Percentiles rank a stretch among this genome's conserved stretches.
Conservation (phyloP, 2,329 filamentous ascomycete species). For the Aspergillus vadensis region DNA sequence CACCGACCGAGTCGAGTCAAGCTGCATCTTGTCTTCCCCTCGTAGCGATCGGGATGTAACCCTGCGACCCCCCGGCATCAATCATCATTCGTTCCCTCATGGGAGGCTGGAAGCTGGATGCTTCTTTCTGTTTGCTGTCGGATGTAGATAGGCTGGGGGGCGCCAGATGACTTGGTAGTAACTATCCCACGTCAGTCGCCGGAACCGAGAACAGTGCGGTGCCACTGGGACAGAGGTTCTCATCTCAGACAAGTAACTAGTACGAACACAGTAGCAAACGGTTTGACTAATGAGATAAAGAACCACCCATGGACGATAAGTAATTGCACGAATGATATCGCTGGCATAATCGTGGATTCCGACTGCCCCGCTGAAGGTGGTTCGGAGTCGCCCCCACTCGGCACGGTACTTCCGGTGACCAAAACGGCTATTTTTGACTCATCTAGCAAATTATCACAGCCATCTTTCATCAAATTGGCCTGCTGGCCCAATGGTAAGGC, state of each 20-base stretch:
- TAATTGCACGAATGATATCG: constrained; percentile 1
- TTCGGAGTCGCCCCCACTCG: constrained; percentile 19
- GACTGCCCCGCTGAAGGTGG: constrained; percentile 9
- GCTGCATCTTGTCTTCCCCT: constrained; percentile 3
- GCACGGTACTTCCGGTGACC: constrained; percentile 26
- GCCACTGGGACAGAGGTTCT: constrained; percentile 1
- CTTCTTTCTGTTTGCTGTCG: background rate
- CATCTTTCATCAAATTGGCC: constrained; percentile 23
- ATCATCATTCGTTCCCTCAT: constrained; percentile 6
- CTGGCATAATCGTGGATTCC: constrained; percentile 5
- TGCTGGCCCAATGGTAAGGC: constrained; percentile 28
- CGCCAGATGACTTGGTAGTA: background rate
- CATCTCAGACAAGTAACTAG: background rate
- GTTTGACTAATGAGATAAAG: constrained; percentile 5
- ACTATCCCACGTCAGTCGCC: constrained; percentile 7
- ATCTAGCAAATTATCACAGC: rapidly evolving
- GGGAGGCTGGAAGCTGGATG: too few relatives aligned
- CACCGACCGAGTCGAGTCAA: constrained; percentile 15
- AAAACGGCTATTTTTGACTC: too few relatives aligned
- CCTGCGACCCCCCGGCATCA: background rate
- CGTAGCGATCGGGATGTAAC: constrained; percentile 7
- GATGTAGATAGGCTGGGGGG: background rate
- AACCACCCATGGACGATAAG: constrained; percentile 2
- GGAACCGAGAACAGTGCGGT: constrained; percentile 7
- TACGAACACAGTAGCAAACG: background rate